Evolutionary conservation across 495 filamentous ascomycete genomes (phyloP).

Genomic region (Xylaria nigripes): DNA sequence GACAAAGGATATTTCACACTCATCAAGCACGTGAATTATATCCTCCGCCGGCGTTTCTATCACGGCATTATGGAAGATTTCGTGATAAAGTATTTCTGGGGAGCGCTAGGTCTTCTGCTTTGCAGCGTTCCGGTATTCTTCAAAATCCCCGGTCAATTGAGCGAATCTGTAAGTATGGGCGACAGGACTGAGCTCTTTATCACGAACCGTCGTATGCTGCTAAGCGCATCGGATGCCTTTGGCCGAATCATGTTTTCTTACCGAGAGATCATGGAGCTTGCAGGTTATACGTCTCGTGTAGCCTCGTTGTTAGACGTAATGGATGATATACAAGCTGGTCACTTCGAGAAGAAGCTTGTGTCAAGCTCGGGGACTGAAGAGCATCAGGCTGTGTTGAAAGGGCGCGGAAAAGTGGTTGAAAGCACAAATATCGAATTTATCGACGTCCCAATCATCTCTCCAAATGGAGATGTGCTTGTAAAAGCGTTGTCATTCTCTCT

Average conservation of each 20-base stretch:
- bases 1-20: slow-evolving; percentile 98
- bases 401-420: slow-evolving; percentile 69
- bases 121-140: slow-evolving; percentile 96
- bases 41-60: slow-evolving; percentile 79
- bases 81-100: slow-evolving; percentile 99
- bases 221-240: slow-evolving; percentile 90
- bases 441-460: slow-evolving; percentile 93
- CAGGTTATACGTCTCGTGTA: slow-evolving; percentile 89
- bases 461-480: slow-evolving; percentile 89
- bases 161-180: slow-evolving; percentile 63
- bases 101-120: slow-evolving; percentile 83
- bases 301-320: slow-evolving; percentile 85
- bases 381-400: slow-evolving; percentile 69
- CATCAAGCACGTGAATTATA: slow-evolving; percentile 98
- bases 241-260: slow-evolving; percentile 97
- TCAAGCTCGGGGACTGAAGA: slow-evolving; percentile 72
- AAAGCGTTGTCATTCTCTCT: slow-evolving; percentile 78
- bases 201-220: slow-evolving; percentile 83
- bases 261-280: slow-evolving; percentile 91
- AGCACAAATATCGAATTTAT: slow-evolving; percentile 78
- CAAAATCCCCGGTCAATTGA: slow-evolving; percentile 64
- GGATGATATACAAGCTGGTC: slow-evolving; percentile 80
- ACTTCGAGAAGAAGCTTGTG: slow-evolving; percentile 92
- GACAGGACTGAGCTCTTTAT: slow-evolving; percentile 94
- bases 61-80: slow-evolving; percentile 99